Evolutionary conservation across 352 stramenopile species (phyloP).

Genomic region (Globisporangium takayamanum): DNA sequence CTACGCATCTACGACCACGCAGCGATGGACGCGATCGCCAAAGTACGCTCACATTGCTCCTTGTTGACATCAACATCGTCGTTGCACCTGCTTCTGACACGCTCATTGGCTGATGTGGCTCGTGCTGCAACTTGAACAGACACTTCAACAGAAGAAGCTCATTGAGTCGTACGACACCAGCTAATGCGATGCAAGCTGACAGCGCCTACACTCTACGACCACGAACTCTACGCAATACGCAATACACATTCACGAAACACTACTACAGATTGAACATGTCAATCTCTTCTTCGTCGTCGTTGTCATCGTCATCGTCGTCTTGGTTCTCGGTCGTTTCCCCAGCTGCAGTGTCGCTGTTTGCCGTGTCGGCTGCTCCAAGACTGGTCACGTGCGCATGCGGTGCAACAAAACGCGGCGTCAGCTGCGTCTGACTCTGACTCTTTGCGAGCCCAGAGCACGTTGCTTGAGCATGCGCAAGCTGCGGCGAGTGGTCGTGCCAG

Average conservation of each 20-base stretch:
- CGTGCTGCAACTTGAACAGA: neutral
- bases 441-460: neutral
- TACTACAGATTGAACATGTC: slow-evolving; percentile 48
- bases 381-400: slow-evolving; percentile 1
- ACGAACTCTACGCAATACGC: neutral
- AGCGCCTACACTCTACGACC: too few species aligned
- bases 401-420: slow-evolving; percentile 1
- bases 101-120: neutral
- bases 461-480: slow-evolving; percentile 18
- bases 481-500: slow-evolving; percentile 22
- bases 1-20: slow-evolving; percentile 34
- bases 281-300: slow-evolving; percentile 34
- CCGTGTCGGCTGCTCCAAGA: slow-evolving; percentile 5
- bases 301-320: slow-evolving; percentile 10
- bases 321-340: slow-evolving; percentile 14
- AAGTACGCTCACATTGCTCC: slow-evolving; percentile 17
- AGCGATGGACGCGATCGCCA: slow-evolving; percentile 31
- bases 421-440: neutral
- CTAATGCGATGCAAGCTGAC: neutral
- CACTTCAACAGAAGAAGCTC: slow-evolving; percentile 12
- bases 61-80: neutral
- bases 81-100: too few species aligned
- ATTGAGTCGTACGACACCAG: slow-evolving; percentile 11
- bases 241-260: neutral
- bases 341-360: slow-evolving; percentile 1